phyloP scores from a whole-genome alignment of 1,284 basidiomycete species.

The Ceratobasidium sp. region DNA sequence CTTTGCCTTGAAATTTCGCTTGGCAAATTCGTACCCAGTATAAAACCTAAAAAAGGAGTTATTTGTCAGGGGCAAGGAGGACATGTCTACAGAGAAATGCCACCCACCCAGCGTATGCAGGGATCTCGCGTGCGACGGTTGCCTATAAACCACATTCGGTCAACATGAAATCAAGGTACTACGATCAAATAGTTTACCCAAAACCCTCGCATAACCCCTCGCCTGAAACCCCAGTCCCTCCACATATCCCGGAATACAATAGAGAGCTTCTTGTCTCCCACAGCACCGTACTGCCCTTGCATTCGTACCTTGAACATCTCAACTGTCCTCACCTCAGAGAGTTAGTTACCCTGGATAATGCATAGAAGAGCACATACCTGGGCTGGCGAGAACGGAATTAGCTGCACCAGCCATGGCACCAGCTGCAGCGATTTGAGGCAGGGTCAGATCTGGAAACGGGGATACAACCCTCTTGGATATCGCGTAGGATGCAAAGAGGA shows the following conservation, averaged over 20 bases:
- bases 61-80: not conserved
- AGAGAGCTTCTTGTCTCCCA: conserved; percentile 78
- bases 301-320: conserved; percentile 97
- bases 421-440: conserved; percentile 85
- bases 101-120: conserved; percentile 88
- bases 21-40: conserved; percentile 82
- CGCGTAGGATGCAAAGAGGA: conserved; percentile 93
- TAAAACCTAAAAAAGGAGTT: conserved; percentile 64
- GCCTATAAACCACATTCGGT: conserved; percentile 66
- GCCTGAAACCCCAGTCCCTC: conserved; percentile 82
- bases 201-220: conserved; percentile 95
- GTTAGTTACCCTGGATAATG: not conserved
- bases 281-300: conserved; percentile 91
- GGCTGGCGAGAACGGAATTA: conserved; percentile 90
- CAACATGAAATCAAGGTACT: not conserved
- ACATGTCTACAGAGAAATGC: not conserved
- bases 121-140: conserved; percentile 93
- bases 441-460: conserved; percentile 85
- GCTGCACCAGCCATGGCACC: conserved; percentile 92
- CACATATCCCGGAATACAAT: conserved; percentile 79
- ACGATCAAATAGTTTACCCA: conserved; percentile 71
- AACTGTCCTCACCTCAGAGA: conserved; percentile 63
- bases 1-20: conserved; percentile 75
- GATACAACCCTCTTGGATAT: conserved; percentile 86
- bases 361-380: conserved; percentile 67